phyloP scores from a whole-genome alignment of 2,329 filamentous ascomycete species.

The Colletotrichum siamense region DNA sequence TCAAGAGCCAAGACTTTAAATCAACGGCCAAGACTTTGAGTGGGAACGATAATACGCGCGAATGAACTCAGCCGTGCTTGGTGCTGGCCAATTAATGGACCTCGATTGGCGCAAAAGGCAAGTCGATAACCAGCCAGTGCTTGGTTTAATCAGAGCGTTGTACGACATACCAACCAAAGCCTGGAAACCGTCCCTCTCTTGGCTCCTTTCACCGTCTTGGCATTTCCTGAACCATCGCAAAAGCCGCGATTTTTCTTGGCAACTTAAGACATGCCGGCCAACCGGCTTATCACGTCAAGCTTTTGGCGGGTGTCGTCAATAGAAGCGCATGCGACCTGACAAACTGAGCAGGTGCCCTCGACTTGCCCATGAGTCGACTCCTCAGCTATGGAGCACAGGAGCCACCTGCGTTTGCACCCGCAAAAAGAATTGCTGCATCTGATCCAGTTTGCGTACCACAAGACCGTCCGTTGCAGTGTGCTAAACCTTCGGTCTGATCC shows the following conservation, averaged over 20 bases:
- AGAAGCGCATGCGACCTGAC: background rate
- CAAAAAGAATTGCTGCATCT: background rate
- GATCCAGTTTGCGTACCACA: background rate
- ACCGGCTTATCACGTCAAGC: conserved; percentile 4
- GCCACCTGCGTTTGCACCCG: background rate
- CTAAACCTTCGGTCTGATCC: background rate
- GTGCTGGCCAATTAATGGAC: background rate
- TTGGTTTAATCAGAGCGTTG: background rate
- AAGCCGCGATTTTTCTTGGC: conserved; percentile 19
- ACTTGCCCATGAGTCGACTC: background rate
- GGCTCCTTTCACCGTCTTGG: conserved; percentile 11
- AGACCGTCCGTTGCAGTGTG: background rate
- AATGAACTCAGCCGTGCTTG: background rate
- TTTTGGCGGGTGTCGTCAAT: conserved; percentile 2
- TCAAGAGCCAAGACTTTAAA: background rate
- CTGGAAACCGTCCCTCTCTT: background rate
- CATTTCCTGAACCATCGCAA: conserved; percentile 6
- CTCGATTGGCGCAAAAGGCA: conserved; percentile 5
- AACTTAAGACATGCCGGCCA: background rate
- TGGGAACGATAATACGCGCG: background rate
- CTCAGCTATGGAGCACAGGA: background rate
- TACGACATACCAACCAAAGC: background rate
- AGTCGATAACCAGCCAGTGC: background rate
- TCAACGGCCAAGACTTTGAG: background rate
- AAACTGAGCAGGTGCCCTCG: background rate